Evolutionary conservation across 345 rosid genomes (phyloP), one percentile per base, ranked within the genome.

Genomic region (Iberis pinnata): DNA sequence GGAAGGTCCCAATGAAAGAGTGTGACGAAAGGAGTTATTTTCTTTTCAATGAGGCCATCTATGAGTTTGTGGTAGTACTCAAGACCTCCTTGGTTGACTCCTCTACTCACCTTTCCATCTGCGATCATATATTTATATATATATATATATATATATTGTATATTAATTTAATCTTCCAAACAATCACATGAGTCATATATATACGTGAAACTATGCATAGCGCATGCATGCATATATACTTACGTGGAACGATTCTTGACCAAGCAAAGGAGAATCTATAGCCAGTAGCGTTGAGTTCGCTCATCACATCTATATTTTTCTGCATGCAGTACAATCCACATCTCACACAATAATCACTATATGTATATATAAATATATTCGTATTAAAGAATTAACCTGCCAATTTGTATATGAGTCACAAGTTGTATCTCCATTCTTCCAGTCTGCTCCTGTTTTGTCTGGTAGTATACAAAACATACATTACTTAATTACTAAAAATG

Each of bases 1-100:
- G 80, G 82, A 48, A 78, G 60, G 50, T 78, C 80, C 80, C 78
- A 78, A 5, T 76, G 80, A 37, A 35, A 78, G 16, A 75, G 9
- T 2, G 79, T 78, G 40, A 71, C 70, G 17, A 64, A 78, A 18
- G 82, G 82, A 8, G 60, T 44, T 24, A 72, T 66, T 27, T 63
- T 66, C 5, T 57, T 58, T 4, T 17, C 19, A 15, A 55, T 11
- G 19, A 76, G 77, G 39, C 67, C 79, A 22, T 79, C 33, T 69
- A 75, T 71, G 50, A 76, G 74, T 4, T 51, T 37, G 49, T 67
- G 64, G 65, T 79, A 79, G 67, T 69, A 76, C 4, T 26, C 0
- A 7, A 76, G 15, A 39, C 79, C 84, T 12, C 9, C 64, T 53
- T 32, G 15, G 60, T 76, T 74, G 22, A 76, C 33, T 22, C 76